Base-by-base conservation (phyloP, 106 monocot genomes). In the Hemerocallis citrina region DNA sequence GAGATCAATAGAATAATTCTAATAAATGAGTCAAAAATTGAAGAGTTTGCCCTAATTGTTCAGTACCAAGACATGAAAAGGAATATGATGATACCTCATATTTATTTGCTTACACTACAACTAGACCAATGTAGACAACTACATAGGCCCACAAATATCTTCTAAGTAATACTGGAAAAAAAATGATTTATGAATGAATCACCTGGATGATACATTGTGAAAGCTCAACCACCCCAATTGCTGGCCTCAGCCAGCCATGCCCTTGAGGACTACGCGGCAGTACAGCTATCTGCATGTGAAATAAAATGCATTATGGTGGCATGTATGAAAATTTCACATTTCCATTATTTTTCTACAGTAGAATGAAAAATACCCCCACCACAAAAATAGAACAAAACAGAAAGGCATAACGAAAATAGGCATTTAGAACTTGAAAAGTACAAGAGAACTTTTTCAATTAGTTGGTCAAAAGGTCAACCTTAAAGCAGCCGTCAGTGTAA, bases 151-250 rank as follows among this genome's bases (percentile, higher is more conserved):
- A n/a, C n/a, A 33, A 7, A 11, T 57, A 27, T 17, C 4, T 33
- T 57, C n/a, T 34, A 57, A 57, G 19, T 17, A 8, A 57, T 57
- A 57, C 35, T 6, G 21, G 19, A 34, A 57, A 31, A 34, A 1
- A 13, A 36, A 34, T 34, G 52, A 36, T 31, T n/a, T 25, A 45
- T 15, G 21, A 22, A 34, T 9, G 6, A 34, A 52, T 24, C 2
- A 91, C 96, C 96, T 96, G 96, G 72, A 87, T 74, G 62, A 96
- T 91, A 68, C 84, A 74, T 61, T 96, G 96, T 21, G 86, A 91
- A 69, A 96, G 90, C 64, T 96, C 96, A 64, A 96, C 73, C 11
- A 83, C 83, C 9, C 95, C 95, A 72, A 86, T 67, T 30, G 95
- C 89, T 58, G 95, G 95, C 76, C 89, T 86, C 30, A 95, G 63